Conservation (phyloP, 176 grass and related monocot species). For the Musa beccarii region DNA sequence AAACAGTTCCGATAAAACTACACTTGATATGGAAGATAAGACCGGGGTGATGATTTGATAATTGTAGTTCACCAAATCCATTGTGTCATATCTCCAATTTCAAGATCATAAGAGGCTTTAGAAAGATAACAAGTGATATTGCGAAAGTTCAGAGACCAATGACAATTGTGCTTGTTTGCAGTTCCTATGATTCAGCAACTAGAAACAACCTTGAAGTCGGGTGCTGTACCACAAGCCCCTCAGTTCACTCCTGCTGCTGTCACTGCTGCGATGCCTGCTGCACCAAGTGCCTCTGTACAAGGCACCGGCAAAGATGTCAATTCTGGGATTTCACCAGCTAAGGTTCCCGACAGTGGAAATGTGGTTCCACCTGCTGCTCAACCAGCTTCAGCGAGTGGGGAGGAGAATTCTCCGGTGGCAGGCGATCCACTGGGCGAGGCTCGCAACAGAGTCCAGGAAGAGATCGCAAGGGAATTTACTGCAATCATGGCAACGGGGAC, state of each 20-base stretch:
- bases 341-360: neutral
- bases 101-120: no score
- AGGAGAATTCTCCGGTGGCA: neutral
- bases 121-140: no score
- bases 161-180: neutral
- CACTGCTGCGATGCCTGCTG: neutral
- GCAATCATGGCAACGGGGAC: constrained; percentile 70
- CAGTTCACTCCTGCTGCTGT: constrained; percentile 16
- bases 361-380: neutral
- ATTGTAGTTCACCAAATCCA: no score
- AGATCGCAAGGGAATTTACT: constrained; percentile 43
- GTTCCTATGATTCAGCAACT: constrained; percentile 67
- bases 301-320: neutral
- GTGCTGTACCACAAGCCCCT: constrained; percentile 38
- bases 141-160: no score
- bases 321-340: constrained; percentile 1
- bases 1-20: no score
- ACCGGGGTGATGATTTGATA: no score
- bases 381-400: neutral
- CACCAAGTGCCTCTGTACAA: neutral
- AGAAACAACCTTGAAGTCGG: constrained; percentile 50
- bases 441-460: constrained; percentile 61
- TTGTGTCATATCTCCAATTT: no score
- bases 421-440: constrained; percentile 31
- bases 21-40: no score